Base-by-base conservation (phyloP, 305 asterid species). In the Plantago coronopus region DNA sequence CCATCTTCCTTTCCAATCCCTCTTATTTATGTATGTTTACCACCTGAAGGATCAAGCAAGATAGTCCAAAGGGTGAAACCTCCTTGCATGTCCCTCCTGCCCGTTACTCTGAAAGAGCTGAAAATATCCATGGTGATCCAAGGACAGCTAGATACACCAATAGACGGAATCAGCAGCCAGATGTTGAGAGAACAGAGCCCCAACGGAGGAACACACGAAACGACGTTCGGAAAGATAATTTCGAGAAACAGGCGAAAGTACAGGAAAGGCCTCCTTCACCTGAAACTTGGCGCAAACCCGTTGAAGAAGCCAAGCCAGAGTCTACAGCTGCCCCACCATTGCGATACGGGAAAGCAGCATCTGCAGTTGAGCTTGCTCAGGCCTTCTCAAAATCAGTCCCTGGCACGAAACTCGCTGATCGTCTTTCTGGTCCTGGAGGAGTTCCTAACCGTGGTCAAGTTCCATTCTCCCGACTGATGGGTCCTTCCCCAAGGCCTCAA, bases 321-420 rank as follows among this genome's bases (percentile, higher is more conserved):
- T 61, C 79, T 18, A 56, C 77, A 2, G 82, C 76, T 65, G 67
- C 68, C 65, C 74, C 77, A 7, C 75, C 74, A 14, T 12, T 62
- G 43, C 89, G 88, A 20, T 71, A 68, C 20, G 90, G 95, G 48
- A 91, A 86, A 77, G 95, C 86, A 46, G 84, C 95, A 56, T 83
- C 98, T 12, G 95, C 98, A 12, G 80, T 88, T 25, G 98, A 91
- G 86, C 95, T 91, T 57, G 96, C 96, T 38, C 88, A 85, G 68
- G 91, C 88, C 62, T 91, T 88, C 69, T 91, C 96, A 2, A 84
- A 71, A 74, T 78, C 98, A 1, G 78, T 80, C 42, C 78, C 90
- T 16, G 86, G 84, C 73, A 81, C 88, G 42, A 51, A 75, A 25
- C 64, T 64, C 55, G 69, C 75, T 34, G 91, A 80, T 57, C 85